phyloP scores from a whole-genome alignment of 495 filamentous ascomycete species.

The Penicillium canescens region DNA sequence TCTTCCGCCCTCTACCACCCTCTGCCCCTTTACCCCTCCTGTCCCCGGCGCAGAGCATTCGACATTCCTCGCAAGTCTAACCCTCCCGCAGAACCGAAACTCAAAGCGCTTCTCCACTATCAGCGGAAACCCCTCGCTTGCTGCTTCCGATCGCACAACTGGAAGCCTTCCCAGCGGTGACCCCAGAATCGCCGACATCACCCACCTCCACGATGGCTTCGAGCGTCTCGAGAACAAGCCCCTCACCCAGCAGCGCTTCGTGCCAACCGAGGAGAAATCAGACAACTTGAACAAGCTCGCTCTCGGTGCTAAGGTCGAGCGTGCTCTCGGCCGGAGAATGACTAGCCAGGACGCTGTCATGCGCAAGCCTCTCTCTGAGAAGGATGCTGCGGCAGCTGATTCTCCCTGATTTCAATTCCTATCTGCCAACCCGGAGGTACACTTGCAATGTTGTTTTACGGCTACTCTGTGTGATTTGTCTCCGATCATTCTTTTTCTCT shows the following conservation, averaged over 20 bases:
- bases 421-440: neutral
- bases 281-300: constrained; percentile 88
- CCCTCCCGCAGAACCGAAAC: constrained; percentile 52
- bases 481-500: constrained; percentile 4
- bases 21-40: constrained; percentile 13
- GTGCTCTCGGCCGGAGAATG: constrained; percentile 88
- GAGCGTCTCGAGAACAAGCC: constrained; percentile 91
- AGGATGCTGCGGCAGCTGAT: constrained; percentile 35
- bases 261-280: constrained; percentile 76
- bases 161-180: constrained; percentile 60
- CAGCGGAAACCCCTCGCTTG: constrained; percentile 70
- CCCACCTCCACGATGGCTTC: constrained; percentile 76
- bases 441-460: neutral
- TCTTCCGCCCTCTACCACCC: neutral
- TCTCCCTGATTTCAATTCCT: constrained; percentile 10
- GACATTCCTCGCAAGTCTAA: neutral
- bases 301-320: constrained; percentile 89
- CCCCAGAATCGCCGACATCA: constrained; percentile 68
- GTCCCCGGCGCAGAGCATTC: neutral
- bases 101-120: constrained; percentile 82
- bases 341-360: constrained; percentile 88
- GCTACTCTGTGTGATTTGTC: neutral
- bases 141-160: constrained; percentile 61
- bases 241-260: constrained; percentile 80
- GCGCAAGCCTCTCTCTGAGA: constrained; percentile 57